These are phyloP conservation scores for Solanum bulbocastanum DNA, from an alignment of 257 asterid species.

Conservation along the genomic window DNA sequence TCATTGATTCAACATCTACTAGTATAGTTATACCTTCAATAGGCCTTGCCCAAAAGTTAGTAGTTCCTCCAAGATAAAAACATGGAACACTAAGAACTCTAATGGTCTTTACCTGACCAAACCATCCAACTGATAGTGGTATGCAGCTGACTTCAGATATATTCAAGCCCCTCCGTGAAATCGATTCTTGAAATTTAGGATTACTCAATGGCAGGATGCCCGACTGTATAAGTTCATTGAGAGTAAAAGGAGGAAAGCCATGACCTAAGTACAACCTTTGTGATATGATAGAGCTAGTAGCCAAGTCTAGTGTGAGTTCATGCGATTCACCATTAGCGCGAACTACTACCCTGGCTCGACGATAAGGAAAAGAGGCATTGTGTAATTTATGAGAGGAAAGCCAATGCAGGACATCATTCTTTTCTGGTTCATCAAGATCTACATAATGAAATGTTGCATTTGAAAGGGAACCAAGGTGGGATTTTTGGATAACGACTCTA, in stretches of 20 bases:
- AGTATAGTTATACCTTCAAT: constrained; percentile 38
- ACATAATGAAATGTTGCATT: not conserved
- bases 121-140: constrained; percentile 62
- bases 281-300: constrained; percentile 18
- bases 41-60: constrained; percentile 66
- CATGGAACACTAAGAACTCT: constrained; percentile 43
- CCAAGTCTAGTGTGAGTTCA: constrained; percentile 39
- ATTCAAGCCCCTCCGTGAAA: constrained; percentile 45
- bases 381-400: constrained; percentile 5
- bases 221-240: constrained; percentile 31
- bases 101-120: constrained; percentile 39
- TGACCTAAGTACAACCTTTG: constrained; percentile 28
- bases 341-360: constrained; percentile 36
- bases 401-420: constrained; percentile 43
- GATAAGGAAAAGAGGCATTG: constrained; percentile 16
- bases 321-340: constrained; percentile 25
- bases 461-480: constrained; percentile 4
- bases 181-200: constrained; percentile 38
- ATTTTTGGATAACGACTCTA: constrained; percentile 5
- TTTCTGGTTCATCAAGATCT: constrained; percentile 19
- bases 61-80: constrained; percentile 45
- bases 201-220: constrained; percentile 20
- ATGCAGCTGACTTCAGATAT: constrained; percentile 46
- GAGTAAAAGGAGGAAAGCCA: constrained; percentile 51
- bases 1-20: constrained; percentile 37